phyloP scores from a whole-genome alignment of 2,329 filamentous ascomycete genomes.

The Trichoderma semiorbis region DNA sequence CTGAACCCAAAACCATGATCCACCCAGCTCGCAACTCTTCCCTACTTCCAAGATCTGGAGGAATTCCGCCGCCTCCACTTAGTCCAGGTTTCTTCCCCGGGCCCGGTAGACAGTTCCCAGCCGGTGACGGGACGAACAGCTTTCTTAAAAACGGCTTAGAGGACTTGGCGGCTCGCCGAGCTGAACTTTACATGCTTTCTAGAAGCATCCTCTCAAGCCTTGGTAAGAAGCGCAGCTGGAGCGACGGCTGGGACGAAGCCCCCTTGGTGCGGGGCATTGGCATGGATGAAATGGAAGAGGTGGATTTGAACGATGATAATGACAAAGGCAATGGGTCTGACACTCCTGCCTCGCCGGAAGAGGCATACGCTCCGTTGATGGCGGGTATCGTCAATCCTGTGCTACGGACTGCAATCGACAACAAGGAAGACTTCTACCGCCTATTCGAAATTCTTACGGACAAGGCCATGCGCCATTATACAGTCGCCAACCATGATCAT shows the following conservation, averaged over 20 bases:
- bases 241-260: conserved; percentile 67
- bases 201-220: conserved; percentile 74
- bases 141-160: conserved; percentile 67
- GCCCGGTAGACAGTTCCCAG: conserved; percentile 38
- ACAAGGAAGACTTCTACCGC: conserved; percentile 60
- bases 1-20: conserved; percentile 68
- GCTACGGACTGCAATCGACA: conserved; percentile 59
- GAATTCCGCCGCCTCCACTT: conserved; percentile 34
- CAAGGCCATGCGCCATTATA: conserved; percentile 77
- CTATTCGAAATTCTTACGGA: conserved; percentile 77
- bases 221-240: conserved; percentile 71
- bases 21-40: conserved; percentile 65
- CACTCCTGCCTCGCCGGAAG: background rate
- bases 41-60: conserved; percentile 39
- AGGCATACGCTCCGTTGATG: conserved; percentile 26
- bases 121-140: conserved; percentile 39
- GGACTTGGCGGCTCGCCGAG: conserved; percentile 76
- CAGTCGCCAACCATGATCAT: conserved; percentile 72
- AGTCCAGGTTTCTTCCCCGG: conserved; percentile 55
- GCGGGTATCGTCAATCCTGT: conserved; percentile 44
- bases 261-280: conserved; percentile 46
- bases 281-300: conserved; percentile 52
- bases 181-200: conserved; percentile 76
- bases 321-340: conserved; percentile 26
- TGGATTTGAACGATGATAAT: conserved; percentile 48